Evolutionary conservation across 1,284 basidiomycete genomes (phyloP), one percentile per base, ranked within the genome.

Genomic region (Pholiota adiposa): DNA sequence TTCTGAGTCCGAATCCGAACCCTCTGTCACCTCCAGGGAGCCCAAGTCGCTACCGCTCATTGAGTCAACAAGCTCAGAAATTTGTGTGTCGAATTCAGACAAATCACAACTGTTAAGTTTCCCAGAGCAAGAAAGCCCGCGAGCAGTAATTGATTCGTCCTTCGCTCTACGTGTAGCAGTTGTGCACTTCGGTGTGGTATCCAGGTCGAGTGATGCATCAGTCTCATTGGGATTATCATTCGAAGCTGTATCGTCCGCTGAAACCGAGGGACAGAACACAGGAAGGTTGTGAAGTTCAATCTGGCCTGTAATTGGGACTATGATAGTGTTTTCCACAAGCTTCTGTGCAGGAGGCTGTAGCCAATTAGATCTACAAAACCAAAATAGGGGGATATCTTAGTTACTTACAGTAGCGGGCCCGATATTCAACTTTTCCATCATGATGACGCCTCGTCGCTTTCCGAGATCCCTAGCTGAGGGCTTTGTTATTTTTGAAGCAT

Each of bases 11-110:
- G 54, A 53, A 50, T 58, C 60, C 0, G 56, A 59, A 18, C 51
- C 65, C 29, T 64, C 64, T 29, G 62, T 67, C 54, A 65, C 67
- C 46, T 69, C 72, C 14, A 76, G 69, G 0, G 75, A 76, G 19
- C 72, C 73, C 36, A 77, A 64, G 57, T 73, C 73, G 44, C 69
- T 73, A 57, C 70, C 71, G 62, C 73, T 76, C 50, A 52, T 19
- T 25, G 56, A 52, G 25, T 57, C 74, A 72, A 31, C 65, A 62
- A 27, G 70, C 65, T 53, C 71, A 64, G 18, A 74, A 69, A n/a
- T 67, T 68, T 63, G 74, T 70, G 40, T 71, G 60, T 52, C 33
- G 72, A 75, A 25, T 62, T 63, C 23, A 71, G 63, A 25, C 21
- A 52, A 25, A 11, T 52, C 40, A 2, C 19, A 21, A 14, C 12